Percentiles rank a stretch among this genome's conserved stretches.
These are phyloP conservation scores for Erythrobasidium yunnanense DNA, from an alignment of 768 basidiomycete species.

Conservation along the genomic window DNA sequence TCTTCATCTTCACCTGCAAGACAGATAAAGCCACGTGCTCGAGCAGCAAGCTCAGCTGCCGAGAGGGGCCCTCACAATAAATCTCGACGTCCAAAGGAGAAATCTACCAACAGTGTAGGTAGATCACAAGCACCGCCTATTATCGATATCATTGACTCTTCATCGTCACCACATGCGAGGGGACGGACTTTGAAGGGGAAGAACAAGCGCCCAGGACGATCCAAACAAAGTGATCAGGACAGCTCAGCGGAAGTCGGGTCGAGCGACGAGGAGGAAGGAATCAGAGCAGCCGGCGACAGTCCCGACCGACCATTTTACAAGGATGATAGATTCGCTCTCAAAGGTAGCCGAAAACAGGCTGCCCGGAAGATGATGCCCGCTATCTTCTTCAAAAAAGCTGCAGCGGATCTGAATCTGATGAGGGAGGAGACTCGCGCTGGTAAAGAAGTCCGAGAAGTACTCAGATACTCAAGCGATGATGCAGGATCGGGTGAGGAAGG, in stretches of 20 bases:
- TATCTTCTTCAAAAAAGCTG: constrained; percentile 34
- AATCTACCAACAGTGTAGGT: too few species aligned
- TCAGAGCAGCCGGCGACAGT: too few species aligned
- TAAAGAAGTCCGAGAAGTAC: neutral
- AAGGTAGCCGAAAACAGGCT: constrained; percentile 26
- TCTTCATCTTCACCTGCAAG: neutral
- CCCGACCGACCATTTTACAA: constrained; percentile 3
- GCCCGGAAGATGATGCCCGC: constrained; percentile 35
- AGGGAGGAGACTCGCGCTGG: constrained; percentile 24
- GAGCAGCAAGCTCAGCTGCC: neutral
- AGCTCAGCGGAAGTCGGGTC: neutral
- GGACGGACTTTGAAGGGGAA: too few species aligned
- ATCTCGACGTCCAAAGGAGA: neutral
- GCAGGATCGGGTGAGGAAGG: neutral
- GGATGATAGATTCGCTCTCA: constrained; percentile 19
- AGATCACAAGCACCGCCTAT: too few species aligned
- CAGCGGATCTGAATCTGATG: constrained; percentile 35
- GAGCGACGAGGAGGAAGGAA: neutral
- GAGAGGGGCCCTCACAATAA: neutral
- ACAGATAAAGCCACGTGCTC: neutral
- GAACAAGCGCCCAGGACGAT: neutral
- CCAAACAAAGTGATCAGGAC: neutral
- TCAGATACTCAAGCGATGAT: neutral
- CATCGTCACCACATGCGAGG: too few species aligned
- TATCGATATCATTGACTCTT: too few species aligned